Conservation (phyloP, 768 basidiomycete species). For the Termitomyces sp. region DNA sequence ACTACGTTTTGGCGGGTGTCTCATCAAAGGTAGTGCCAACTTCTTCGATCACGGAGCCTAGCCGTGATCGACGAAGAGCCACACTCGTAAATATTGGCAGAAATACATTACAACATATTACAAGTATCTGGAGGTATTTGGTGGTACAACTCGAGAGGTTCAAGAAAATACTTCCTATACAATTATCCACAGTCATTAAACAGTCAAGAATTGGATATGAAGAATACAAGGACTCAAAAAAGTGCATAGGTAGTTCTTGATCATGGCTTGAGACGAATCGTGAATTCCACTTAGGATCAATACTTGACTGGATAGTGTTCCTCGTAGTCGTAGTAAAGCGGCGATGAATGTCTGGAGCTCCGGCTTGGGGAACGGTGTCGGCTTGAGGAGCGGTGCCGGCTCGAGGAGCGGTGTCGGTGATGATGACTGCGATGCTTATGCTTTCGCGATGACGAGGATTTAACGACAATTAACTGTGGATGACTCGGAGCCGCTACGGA, state of each 20-base stretch:
- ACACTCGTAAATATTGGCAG: not conserved
- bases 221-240: not conserved
- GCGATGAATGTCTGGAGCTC: slow-evolving; percentile 23
- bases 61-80: not conserved
- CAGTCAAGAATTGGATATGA: slow-evolving; percentile 4
- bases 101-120: not conserved
- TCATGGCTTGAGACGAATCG: not conserved
- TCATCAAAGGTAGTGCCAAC: not conserved
- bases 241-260: not conserved
- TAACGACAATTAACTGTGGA: slow-evolving; percentile 30
- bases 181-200: not conserved
- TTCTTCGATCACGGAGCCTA: not conserved
- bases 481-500: slow-evolving; percentile 17
- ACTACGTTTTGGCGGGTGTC: not conserved
- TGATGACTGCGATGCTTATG: slow-evolving; percentile 29
- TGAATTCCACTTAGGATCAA: not conserved
- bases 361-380: not conserved
- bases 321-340: slow-evolving; percentile 15
- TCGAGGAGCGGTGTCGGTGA: slow-evolving; percentile 17
- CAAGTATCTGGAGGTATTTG: not conserved
- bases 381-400: slow-evolving; percentile 9
- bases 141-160: not conserved
- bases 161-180: slow-evolving; percentile 2
- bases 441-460: slow-evolving; percentile 21
- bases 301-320: slow-evolving; percentile 17